A percentile compares a stretch with the other conserved stretches of the same genome.
Evolutionary conservation across 345 rosid species (phyloP).

Genomic region (Citrus medica): DNA sequence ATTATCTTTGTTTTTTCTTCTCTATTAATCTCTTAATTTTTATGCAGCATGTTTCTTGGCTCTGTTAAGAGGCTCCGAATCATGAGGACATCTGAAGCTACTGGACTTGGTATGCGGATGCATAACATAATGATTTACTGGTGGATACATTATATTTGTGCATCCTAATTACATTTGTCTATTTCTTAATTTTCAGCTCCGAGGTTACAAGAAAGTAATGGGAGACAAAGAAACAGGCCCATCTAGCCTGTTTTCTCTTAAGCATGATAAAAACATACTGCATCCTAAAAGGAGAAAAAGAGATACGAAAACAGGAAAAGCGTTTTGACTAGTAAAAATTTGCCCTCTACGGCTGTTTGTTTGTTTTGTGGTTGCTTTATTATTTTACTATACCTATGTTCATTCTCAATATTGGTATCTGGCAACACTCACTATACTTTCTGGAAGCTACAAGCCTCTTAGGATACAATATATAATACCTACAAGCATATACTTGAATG

Average conservation of each 20-base stretch:
- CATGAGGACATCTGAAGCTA: conserved; percentile 79
- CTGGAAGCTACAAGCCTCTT: conserved; percentile 18
- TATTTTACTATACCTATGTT: conserved; percentile 21
- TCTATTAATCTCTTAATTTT: neutral
- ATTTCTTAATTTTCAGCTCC: conserved; percentile 32
- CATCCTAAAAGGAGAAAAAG: conserved; percentile 19
- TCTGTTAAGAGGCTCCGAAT: conserved; percentile 88
- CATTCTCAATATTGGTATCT: conserved; percentile 25
- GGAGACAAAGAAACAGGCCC: conserved; percentile 27
- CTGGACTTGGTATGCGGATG: conserved; percentile 52
- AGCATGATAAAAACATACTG: conserved; percentile 11
- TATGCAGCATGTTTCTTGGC: conserved; percentile 68
- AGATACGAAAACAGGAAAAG: conserved; percentile 16
- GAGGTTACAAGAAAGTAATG: conserved; percentile 27
- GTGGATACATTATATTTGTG: conserved; percentile 1
- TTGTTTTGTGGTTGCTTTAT: conserved; percentile 22
- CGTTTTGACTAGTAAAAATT: conserved; percentile 22
- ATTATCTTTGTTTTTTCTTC: neutral
- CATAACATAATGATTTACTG: conserved; percentile 11
- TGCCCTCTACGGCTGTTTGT: conserved; percentile 17
- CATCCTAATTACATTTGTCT: conserved; percentile 10
- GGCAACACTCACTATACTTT: conserved; percentile 11
- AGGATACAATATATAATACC: conserved; percentile 18
- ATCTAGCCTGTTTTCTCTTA: conserved; percentile 12
- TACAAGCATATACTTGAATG: conserved; percentile 16